Base-by-base conservation (phyloP, 192 early-diverging fungal species). In the Dispira simplex region DNA sequence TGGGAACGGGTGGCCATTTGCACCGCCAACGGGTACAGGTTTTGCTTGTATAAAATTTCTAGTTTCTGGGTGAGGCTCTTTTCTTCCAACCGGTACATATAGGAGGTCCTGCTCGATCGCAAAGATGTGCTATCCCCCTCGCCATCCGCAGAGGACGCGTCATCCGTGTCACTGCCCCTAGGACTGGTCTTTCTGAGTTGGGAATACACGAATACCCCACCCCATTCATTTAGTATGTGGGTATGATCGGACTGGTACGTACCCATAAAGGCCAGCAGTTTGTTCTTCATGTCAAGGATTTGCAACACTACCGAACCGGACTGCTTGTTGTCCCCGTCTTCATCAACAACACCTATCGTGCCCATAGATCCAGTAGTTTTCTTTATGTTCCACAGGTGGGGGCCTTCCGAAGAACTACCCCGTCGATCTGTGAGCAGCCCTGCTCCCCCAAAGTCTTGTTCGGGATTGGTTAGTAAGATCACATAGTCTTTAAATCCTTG, bases 201-300 rank as follows among this genome's bases (percentile, higher is more conserved):
- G 32, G 32, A 39, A 6, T 6, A 39, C 26, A 96, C 85, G 77
- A 89, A 93, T 13, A 96, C 74, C 63, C 87, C 85, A 52, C 89
- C 91, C 92, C 92, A 95, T 68, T 96, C 93, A 57, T 80, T 79
- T 26, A 88, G 73, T 1, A 97, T 83, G 45, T 83, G 80, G 46
- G 83, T 76, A 20, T 86, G 77, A 11, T 81, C 85, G 4, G 81
- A 81, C 0, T 80, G 68, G 52, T 96, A 92, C 14, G 79, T 82
- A 23, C 87, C 91, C 4, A 81, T 76, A 52, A 88, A 96, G 2
- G 95, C 92, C 8, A 93, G 85, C 66, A 90, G 91, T 69, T 94
- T 98, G 77, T 90, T 92, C 26, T 80, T 82, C 1, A 93, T 86
- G 63, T 98, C 95, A 62, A 95, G 91, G 23, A 98, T 81, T 3